Base-by-base conservation (phyloP, 2,329 filamentous ascomycete species). In the Trichoderma sp. region DNA sequence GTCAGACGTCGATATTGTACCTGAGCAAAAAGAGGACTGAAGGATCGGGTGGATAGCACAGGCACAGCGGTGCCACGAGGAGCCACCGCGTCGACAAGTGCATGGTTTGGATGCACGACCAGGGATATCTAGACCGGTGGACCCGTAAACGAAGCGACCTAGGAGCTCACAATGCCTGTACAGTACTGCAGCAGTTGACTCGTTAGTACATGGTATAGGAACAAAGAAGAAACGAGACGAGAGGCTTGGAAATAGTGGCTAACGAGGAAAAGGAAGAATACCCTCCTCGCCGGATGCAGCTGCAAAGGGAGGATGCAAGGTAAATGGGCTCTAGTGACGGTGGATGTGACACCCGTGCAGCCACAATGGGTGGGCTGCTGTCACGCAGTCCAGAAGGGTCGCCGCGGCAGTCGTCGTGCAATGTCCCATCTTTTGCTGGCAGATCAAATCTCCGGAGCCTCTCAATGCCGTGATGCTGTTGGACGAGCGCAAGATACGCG, bases 321-420 rank as follows among this genome's bases (percentile, higher is more conserved):
- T 49, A 39, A 46, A 46, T 61, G 59, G n/a, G 46, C 39, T 43
- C 39, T 39, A 34, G 46, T 60, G 30, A 30, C 32, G 63, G 39
- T 55, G 61, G 54, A 37, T 34, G 28, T 58, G 55, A 28, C 28
- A 32, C 18, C 63, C 51, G 26, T 34, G 34, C 11, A 66, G 16
- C 28, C 54, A 51, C 32, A 66, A 59, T 59, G 52, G 54, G 64
- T 66, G 64, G 63, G 54, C 49, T 56, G 39, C 63, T 28, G n/a
- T 59, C 63, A 58, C 43, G 49, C 64, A 58, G 54, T 66, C 64
- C 64, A 59, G 64, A 66, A 66, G 64, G 26, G 64, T 66, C 64
- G 64, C 64, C 64, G 64, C 64, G 64, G 30, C 54, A 13, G 39
- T 24, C 54, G 54, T 51, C 54, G 28, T 59, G 54, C 52, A 51